Evolutionary conservation across 495 filamentous ascomycete species (phyloP).

Genomic region (Talaromyces wortmannii): DNA sequence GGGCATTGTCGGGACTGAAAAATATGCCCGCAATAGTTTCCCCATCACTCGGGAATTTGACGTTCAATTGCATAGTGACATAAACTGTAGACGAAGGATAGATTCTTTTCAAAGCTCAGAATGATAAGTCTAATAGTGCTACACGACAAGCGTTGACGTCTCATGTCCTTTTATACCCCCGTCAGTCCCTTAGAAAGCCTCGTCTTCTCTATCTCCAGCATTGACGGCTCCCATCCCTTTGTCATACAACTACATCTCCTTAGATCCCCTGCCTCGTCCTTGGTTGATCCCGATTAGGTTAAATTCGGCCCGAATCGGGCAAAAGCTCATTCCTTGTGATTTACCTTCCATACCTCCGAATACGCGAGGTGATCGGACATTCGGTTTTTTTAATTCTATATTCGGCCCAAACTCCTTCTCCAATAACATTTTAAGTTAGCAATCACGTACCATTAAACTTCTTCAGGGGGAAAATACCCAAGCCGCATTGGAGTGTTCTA

Average conservation of each 20-base stretch:
- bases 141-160: not conserved
- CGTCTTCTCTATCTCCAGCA: not conserved
- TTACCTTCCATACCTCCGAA: no score
- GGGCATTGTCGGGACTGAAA: not conserved
- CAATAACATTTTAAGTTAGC: no score
- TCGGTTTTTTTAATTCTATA: no score
- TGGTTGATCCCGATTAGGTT: not conserved
- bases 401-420: no score
- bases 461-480: no score
- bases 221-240: not conserved
- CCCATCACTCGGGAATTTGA: not conserved
- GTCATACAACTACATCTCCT: not conserved
- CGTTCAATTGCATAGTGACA: not conserved
- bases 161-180: not conserved
- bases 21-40: not conserved
- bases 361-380: no score
- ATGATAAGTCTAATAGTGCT: not conserved
- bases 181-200: not conserved
- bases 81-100: not conserved
- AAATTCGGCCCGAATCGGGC: no score
- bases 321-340: no score
- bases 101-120: not conserved
- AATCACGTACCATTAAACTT: no score
- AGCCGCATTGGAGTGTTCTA: no score
- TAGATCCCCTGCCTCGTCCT: not conserved